Percentiles rank a stretch among this genome's conserved stretches.
phyloP scores from a whole-genome alignment of 169 alveolate species.

The Plasmodium vinckei region DNA sequence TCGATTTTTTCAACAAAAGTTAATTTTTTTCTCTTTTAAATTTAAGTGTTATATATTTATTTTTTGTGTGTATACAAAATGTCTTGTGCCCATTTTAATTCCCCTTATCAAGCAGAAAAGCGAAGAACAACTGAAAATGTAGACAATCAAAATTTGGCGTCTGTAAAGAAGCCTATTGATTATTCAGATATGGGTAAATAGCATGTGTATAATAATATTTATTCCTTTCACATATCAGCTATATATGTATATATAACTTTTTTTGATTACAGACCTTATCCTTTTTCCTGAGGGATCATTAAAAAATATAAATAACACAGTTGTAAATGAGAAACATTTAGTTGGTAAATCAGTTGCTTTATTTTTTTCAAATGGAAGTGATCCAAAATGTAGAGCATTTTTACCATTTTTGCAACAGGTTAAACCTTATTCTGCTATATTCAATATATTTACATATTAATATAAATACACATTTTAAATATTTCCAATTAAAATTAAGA shows the following conservation, averaged over 20 bases:
- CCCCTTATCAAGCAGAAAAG: conserved; percentile 81
- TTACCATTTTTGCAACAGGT: conserved; percentile 82
- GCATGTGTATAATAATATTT: not conserved
- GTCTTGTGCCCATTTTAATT: conserved; percentile 76
- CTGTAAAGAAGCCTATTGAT: conserved; percentile 64
- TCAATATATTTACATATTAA: not conserved
- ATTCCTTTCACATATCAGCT: not conserved
- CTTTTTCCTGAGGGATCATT: conserved; percentile 84
- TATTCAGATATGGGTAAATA: conserved; percentile 81
- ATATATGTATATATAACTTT: not conserved
- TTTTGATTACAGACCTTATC: conserved; percentile 71
- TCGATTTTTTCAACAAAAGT: conserved; percentile 1
- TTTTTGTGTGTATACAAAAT: conserved; percentile 15
- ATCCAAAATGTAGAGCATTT: conserved; percentile 82
- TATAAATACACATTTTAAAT: too few relatives aligned
- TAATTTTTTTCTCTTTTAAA: conserved; percentile 3
- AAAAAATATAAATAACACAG: conserved; percentile 78
- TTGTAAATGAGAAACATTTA: conserved; percentile 77
- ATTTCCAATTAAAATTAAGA: too few relatives aligned
- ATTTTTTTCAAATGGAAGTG: conserved; percentile 81
- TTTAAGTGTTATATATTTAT: conserved; percentile 7
- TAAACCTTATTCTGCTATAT: not conserved
- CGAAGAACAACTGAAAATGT: conserved; percentile 73
- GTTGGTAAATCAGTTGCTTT: conserved; percentile 84
- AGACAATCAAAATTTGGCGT: conserved; percentile 34